phyloP scores from a whole-genome alignment of 106 monocot genomes.

The Allium sativum region DNA sequence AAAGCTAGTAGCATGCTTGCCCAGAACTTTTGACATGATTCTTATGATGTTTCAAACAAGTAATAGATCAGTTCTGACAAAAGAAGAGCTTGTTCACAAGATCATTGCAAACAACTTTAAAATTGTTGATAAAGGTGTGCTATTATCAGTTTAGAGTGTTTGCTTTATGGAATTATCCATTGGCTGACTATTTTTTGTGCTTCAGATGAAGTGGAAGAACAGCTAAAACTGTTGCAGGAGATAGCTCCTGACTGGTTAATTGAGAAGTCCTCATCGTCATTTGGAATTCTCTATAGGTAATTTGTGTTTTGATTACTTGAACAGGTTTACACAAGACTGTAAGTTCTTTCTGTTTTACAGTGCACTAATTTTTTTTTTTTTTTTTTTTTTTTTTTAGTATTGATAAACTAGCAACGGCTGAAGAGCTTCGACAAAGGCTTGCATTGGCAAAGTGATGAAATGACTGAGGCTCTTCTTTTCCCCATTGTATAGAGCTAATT shows the following conservation, averaged over 20 bases:
- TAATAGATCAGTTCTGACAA: slow-evolving; percentile 61
- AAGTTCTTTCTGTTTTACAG: not conserved
- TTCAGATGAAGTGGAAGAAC: slow-evolving; percentile 82
- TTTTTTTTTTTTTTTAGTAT: not conserved
- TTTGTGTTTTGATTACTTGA: no score
- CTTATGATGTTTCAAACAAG: slow-evolving; percentile 60
- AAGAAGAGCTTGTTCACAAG: slow-evolving; percentile 75
- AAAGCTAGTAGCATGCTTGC: slow-evolving; percentile 55
- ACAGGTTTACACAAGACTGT: not conserved
- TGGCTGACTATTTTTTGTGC: not conserved
- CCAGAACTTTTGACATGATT: slow-evolving; percentile 63
- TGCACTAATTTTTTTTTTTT: not conserved
- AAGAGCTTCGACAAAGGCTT: slow-evolving; percentile 9
- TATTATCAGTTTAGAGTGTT: not conserved
- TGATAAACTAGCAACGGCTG: slow-evolving; percentile 5
- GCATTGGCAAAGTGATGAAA: not conserved
- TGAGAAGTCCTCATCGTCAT: slow-evolving; percentile 31
- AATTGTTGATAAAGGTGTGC: slow-evolving; percentile 67
- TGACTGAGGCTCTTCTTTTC: not conserved
- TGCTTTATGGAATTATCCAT: not conserved
- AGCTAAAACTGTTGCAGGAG: slow-evolving; percentile 58
- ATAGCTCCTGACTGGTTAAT: slow-evolving; percentile 82
- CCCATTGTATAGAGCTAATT: not conserved
- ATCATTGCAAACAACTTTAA: slow-evolving; percentile 52
- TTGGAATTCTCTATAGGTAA: slow-evolving; percentile 56